These are phyloP conservation scores for Aquanectria penicillioides DNA, from an alignment of 2,329 filamentous ascomycete species.

Conservation along the genomic window DNA sequence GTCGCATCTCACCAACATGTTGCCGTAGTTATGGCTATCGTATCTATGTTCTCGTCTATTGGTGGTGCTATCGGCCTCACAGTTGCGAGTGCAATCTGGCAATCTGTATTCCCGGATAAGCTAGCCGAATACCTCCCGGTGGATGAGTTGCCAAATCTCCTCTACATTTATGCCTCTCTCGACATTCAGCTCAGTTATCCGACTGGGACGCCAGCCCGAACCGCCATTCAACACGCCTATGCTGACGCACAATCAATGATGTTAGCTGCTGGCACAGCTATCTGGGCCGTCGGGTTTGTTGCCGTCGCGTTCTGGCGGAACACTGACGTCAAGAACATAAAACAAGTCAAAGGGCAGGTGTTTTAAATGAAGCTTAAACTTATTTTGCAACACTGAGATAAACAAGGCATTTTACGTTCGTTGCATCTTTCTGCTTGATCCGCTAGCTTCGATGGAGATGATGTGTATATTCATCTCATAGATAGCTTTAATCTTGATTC, in stretches of 20 bases:
- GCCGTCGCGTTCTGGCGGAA: constrained; percentile 58
- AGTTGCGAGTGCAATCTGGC: constrained; percentile 71
- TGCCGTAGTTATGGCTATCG: constrained; percentile 66
- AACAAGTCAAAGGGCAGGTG: constrained; percentile 55
- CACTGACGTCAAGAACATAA: constrained; percentile 56
- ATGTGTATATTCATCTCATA: too few species aligned
- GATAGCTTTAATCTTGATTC: too few species aligned
- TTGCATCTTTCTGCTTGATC: too few species aligned
- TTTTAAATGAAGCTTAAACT: neutral
- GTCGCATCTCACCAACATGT: constrained; percentile 57
- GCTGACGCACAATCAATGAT: constrained; percentile 58
- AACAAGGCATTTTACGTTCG: too few species aligned
- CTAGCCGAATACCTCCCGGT: constrained; percentile 62
- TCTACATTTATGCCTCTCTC: constrained; percentile 63
- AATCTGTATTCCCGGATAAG: constrained; percentile 61
- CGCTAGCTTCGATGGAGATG: too few species aligned
- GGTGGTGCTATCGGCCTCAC: constrained; percentile 67
- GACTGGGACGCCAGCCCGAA: constrained; percentile 57
- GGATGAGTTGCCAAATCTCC: constrained; percentile 46
- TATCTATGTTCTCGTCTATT: constrained; percentile 65
- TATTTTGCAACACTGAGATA: too few species aligned
- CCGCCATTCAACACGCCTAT: constrained; percentile 69
- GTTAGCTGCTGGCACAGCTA: constrained; percentile 54
- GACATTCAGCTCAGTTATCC: constrained; percentile 62
- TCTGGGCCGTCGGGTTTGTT: constrained; percentile 53